A percentile compares a stretch with the other conserved stretches of the same genome.
phyloP scores from a whole-genome alignment of 2,329 filamentous ascomycete genomes.

The Volutella citrinella region DNA sequence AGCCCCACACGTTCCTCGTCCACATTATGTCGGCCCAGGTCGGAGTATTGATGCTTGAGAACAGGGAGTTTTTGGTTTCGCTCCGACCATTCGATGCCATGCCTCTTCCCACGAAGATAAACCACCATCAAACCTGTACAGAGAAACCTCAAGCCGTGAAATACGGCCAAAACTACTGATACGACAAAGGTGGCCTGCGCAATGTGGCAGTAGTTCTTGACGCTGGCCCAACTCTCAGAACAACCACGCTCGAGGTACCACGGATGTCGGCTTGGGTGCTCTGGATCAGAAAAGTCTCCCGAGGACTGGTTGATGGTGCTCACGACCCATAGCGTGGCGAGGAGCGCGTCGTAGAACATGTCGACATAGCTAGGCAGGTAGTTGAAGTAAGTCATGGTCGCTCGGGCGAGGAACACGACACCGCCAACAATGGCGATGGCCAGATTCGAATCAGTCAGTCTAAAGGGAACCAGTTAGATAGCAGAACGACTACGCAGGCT shows the following conservation, averaged over 20 bases:
- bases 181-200: conserved; percentile 19
- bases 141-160: conserved; percentile 17
- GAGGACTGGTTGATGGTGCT: conserved; percentile 20
- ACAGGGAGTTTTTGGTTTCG: conserved; percentile 1
- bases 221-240: conserved; percentile 12
- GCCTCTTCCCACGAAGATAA: conserved; percentile 10
- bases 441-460: conserved; percentile 26
- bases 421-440: conserved; percentile 28
- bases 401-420: conserved; percentile 24
- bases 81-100: neutral
- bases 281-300: conserved; percentile 21
- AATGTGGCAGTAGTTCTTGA: conserved; percentile 14
- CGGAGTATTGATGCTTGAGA: conserved; percentile 9
- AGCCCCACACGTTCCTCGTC: too few relatives aligned
- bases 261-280: conserved; percentile 21
- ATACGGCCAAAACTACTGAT: conserved; percentile 15
- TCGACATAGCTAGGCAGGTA: conserved; percentile 23
- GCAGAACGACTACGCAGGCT: neutral
- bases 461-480: conserved; percentile 6
- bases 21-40: too few relatives aligned
- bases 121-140: conserved; percentile 8
- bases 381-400: conserved; percentile 17
- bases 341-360: conserved; percentile 26
- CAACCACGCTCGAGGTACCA: conserved; percentile 26
- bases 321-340: conserved; percentile 25